A percentile compares a stretch with the other conserved stretches of the same genome.
Evolutionary conservation across 176 grass and related monocot species (phyloP).

Genomic region (Phyllostachys edulis): DNA sequence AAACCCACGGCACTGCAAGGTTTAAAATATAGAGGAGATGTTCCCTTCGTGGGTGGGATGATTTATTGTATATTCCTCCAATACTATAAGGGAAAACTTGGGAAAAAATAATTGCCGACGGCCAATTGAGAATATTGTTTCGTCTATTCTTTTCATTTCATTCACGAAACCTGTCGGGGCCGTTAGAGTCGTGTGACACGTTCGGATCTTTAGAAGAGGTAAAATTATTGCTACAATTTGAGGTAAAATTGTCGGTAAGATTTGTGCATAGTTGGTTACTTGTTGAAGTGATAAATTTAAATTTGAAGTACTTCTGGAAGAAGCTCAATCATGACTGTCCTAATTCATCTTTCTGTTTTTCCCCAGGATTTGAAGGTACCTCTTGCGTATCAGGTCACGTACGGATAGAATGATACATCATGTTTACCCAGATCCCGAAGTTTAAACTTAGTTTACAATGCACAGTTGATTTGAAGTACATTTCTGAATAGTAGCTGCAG

Average conservation of each 20-base stretch:
- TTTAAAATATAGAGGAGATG: conserved; percentile 49
- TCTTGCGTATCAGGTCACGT: background rate
- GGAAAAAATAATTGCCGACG: conserved; percentile 6
- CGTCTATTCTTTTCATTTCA: background rate
- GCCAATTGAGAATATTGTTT: conserved; percentile 13
- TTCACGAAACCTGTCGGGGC: background rate
- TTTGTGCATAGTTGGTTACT: background rate
- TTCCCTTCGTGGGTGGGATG: conserved; percentile 54
- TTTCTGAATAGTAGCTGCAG: background rate
- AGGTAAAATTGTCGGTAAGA: background rate
- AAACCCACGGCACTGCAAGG: background rate
- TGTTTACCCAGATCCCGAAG: background rate
- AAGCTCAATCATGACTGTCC: background rate
- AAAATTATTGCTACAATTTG: background rate
- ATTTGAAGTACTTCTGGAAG: background rate
- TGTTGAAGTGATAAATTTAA: background rate
- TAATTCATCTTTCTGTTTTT: background rate
- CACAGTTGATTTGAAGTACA: background rate
- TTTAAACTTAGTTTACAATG: background rate
- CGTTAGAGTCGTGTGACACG: background rate
- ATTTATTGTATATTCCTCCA: conserved; percentile 41
- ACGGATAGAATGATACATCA: background rate
- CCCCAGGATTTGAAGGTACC: background rate
- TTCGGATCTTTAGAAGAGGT: background rate
- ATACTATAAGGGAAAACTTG: conserved; percentile 19